phyloP scores from a whole-genome alignment of 2,329 filamentous ascomycete genomes.

The Aphanoascus verrucosus region DNA sequence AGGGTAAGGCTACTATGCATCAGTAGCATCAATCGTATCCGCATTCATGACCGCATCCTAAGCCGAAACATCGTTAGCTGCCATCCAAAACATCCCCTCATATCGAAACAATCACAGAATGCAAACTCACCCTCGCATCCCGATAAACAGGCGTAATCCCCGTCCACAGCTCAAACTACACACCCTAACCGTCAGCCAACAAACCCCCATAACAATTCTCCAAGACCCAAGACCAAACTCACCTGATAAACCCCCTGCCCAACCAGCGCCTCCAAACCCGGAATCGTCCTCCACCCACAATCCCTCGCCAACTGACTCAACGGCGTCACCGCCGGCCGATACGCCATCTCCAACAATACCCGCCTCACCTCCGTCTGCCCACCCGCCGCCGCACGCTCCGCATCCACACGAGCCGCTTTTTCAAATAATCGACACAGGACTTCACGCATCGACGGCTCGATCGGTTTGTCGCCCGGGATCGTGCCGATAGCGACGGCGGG shows the following conservation, averaged over 20 bases:
- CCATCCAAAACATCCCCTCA: not conserved
- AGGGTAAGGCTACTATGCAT: not conserved
- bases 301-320: conserved; percentile 74
- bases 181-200: conserved; percentile 4
- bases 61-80: conserved; percentile 1
- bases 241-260: conserved; percentile 79
- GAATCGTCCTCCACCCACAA: conserved; percentile 70
- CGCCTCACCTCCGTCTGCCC: conserved; percentile 24
- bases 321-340: conserved; percentile 73
- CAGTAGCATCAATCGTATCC: not conserved
- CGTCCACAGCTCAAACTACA: conserved; percentile 71
- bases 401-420: conserved; percentile 10
- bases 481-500: conserved; percentile 74
- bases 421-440: conserved; percentile 46
- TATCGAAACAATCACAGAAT: not conserved
- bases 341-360: conserved; percentile 88
- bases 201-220: conserved; percentile 1
- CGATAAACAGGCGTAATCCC: conserved; percentile 63
- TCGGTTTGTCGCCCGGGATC: conserved; percentile 76
- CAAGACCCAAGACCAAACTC: conserved; percentile 32
- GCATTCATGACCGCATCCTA: conserved; percentile 15
- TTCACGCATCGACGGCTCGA: conserved; percentile 60
- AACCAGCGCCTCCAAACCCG: conserved; percentile 78
- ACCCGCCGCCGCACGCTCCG: conserved; percentile 39
- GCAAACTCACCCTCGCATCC: conserved; percentile 49